These are phyloP conservation scores for Xanthoconium stramineum DNA, from an alignment of 768 basidiomycete species.

Conservation along the genomic window DNA sequence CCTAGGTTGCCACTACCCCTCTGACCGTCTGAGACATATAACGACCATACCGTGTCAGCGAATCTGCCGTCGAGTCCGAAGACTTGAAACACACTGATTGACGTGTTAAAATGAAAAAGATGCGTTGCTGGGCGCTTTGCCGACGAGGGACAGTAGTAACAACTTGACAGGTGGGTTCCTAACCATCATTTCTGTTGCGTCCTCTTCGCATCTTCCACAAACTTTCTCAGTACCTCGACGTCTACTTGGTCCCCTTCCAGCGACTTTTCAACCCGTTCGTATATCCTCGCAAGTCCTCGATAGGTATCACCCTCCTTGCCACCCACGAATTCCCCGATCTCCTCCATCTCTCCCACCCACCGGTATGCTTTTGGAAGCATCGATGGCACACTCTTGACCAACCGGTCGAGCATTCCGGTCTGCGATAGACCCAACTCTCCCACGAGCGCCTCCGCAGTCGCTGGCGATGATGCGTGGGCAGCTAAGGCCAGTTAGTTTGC, in stretches of 20 bases:
- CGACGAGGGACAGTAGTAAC: conserved; percentile 9
- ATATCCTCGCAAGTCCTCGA: conserved; percentile 45
- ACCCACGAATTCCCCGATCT: conserved; percentile 56
- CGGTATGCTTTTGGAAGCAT: conserved; percentile 65
- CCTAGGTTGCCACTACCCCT: neutral
- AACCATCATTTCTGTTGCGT: neutral
- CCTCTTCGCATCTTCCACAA: conserved; percentile 45
- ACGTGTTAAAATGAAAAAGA: conserved; percentile 22
- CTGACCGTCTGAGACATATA: neutral
- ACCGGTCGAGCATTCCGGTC: conserved; percentile 39
- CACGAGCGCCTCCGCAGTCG: conserved; percentile 56
- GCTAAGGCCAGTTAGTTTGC: conserved; percentile 32
- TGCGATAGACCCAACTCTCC: conserved; percentile 47
- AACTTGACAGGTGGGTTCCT: conserved; percentile 14
- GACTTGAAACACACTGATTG: conserved; percentile 16
- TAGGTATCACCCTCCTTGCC: conserved; percentile 44
- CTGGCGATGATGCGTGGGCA: conserved; percentile 55
- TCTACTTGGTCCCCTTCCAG: conserved; percentile 38
- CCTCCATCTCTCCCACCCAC: conserved; percentile 62
- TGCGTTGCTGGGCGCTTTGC: conserved; percentile 14
- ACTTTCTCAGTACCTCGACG: conserved; percentile 38
- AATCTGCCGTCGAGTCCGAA: neutral
- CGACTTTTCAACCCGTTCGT: conserved; percentile 41
- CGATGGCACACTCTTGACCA: conserved; percentile 38
- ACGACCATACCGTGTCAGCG: conserved; percentile 1